A percentile compares a stretch with the other conserved stretches of the same genome.
phyloP scores from a whole-genome alignment of 352 stramenopile genomes.

The Globisporangium cylindrosporum region DNA sequence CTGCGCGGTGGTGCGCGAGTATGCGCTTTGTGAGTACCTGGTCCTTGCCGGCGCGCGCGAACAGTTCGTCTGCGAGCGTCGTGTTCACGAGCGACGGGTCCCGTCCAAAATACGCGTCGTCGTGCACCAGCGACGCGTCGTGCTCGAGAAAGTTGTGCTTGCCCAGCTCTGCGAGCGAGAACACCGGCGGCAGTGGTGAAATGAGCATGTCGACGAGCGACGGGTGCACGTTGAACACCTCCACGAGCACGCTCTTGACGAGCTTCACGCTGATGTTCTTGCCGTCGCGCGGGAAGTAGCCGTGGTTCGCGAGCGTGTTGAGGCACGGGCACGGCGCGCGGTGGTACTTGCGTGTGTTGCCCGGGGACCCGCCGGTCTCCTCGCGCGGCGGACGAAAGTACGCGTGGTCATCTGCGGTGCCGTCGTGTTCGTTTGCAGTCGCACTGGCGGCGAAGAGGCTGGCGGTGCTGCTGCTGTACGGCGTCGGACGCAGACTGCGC shows the following conservation, averaged over 20 bases:
- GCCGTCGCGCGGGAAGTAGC: slow-evolving; percentile 55
- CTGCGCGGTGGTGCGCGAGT: slow-evolving; percentile 42
- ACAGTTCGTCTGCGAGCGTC: slow-evolving; percentile 37
- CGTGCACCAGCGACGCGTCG: slow-evolving; percentile 66
- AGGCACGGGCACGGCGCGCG: slow-evolving; percentile 60
- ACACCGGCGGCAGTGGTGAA: slow-evolving; percentile 26
- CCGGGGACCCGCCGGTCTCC: slow-evolving; percentile 46
- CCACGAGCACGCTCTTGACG: slow-evolving; percentile 34
- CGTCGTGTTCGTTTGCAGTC: background rate
- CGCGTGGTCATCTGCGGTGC: slow-evolving; percentile 20
- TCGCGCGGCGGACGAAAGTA: slow-evolving; percentile 39
- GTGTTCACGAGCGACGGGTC: slow-evolving; percentile 45
- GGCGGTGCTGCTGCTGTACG: background rate
- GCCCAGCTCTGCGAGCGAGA: slow-evolving; percentile 51
- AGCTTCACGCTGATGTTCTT: slow-evolving; percentile 44
- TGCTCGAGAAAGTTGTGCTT: slow-evolving; percentile 70
- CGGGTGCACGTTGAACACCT: slow-evolving; percentile 51
- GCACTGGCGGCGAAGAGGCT: slow-evolving; percentile 10
- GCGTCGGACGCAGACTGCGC: slow-evolving; percentile 6
- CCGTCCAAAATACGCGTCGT: slow-evolving; percentile 41
- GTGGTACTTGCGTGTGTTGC: slow-evolving; percentile 38
- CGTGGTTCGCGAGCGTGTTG: slow-evolving; percentile 74
- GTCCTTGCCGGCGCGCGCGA: slow-evolving; percentile 27
- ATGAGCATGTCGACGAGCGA: slow-evolving; percentile 34
- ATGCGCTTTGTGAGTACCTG: slow-evolving; percentile 30